Evolutionary conservation across 2,329 filamentous ascomycete genomes (phyloP).

Genomic region (Trematosphaeria pertusa): DNA sequence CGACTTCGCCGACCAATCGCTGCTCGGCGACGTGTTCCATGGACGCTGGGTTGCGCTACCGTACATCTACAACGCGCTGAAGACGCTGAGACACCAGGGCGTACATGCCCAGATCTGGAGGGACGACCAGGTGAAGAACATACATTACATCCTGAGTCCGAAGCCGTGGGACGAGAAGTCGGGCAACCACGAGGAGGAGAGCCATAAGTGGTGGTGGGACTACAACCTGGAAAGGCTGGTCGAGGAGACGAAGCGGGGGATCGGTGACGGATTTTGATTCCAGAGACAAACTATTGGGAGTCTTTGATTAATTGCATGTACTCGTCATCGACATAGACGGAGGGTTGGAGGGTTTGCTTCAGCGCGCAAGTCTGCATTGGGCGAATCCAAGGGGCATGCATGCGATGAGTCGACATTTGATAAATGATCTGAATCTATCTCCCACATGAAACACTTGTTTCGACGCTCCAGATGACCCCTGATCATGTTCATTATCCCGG

Average conservation of each 20-base stretch:
- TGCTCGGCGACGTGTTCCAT: slow-evolving; percentile 64
- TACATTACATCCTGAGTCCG: slow-evolving; percentile 67
- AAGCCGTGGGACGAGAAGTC: slow-evolving; percentile 68
- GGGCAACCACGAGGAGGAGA: slow-evolving; percentile 54
- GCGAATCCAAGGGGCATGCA: not conserved
- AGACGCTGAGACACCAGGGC: slow-evolving; percentile 63
- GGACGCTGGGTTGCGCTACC: slow-evolving; percentile 66
- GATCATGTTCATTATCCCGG: not conserved
- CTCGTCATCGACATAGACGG: too few species aligned
- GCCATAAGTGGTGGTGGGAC: slow-evolving; percentile 65
- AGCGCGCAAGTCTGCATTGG: too few species aligned
- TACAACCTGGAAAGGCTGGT: slow-evolving; percentile 57
- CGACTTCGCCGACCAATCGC: slow-evolving; percentile 67
- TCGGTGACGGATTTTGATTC: slow-evolving; percentile 60
- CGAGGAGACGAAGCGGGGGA: slow-evolving; percentile 56
- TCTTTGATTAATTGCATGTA: too few species aligned
- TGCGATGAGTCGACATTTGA: not conserved
- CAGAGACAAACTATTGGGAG: too few species aligned
- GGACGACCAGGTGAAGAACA: slow-evolving; percentile 66
- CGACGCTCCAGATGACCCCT: not conserved
- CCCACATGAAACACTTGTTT: slow-evolving; percentile 2
- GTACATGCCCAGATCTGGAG: slow-evolving; percentile 67
- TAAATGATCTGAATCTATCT: not conserved
- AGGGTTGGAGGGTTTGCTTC: too few species aligned
- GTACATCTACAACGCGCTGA: slow-evolving; percentile 68